Evolutionary conservation across 139 green algal species (phyloP), one percentile per base, ranked within the genome.

Genomic region (Deuterostichococcus epilithicus): DNA sequence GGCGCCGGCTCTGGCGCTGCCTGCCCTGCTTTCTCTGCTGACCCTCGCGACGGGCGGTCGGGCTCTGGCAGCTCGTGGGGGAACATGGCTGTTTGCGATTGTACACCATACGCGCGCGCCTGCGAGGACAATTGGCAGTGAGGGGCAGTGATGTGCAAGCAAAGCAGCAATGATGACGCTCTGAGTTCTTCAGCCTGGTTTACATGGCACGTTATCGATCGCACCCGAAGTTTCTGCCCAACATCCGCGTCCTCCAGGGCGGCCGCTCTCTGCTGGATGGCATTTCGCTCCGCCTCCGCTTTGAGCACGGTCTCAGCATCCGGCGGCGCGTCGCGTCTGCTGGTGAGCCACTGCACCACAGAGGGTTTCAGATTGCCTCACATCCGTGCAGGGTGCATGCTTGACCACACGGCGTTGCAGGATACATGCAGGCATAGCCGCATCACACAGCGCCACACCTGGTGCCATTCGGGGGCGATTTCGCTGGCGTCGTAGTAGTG

Each of bases 401-500:
- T n/a, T n/a, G n/a, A n/a, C n/a, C n/a, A n/a, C n/a, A n/a, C n/a
- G n/a, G n/a, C n/a, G n/a, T n/a, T n/a, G n/a, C n/a, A n/a, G n/a
- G n/a, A n/a, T n/a, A n/a, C n/a, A n/a, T n/a, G n/a, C n/a, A n/a
- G n/a, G n/a, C n/a, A n/a, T n/a, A n/a, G n/a, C n/a, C n/a, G n/a
- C n/a, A n/a, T n/a, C n/a, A n/a, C n/a, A n/a, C n/a, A n/a, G n/a
- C n/a, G n/a, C n/a, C n/a, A n/a, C n/a, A n/a, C n/a, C 75, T 84
- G 82, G 42, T 70, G 47, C 82, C 82, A 86, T 42, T 81, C 76
- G 20, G 72, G 76, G 6, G 80, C 60, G 20, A 84, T 70, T 25
- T 63, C 3, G 0, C 68, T 38, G 32, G 80, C 75, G 23, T 81
- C 70, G 74, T 81, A 84, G 37, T 63, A 28, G 20, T 44, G 34